Evolutionary conservation across 1,284 basidiomycete species (phyloP).

Genomic region (Leccinum insigne): DNA sequence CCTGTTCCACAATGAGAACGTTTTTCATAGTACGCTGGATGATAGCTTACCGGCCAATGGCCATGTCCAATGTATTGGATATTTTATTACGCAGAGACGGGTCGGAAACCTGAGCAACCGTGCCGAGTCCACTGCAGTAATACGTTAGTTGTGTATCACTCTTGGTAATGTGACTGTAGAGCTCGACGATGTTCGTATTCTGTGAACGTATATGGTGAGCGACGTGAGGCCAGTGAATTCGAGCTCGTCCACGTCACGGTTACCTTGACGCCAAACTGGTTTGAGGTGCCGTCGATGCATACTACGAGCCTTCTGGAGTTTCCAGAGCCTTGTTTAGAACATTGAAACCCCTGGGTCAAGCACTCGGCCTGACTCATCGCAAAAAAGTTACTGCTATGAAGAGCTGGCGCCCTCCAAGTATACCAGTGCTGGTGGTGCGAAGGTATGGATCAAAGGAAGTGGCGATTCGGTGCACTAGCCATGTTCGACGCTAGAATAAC

Average conservation of each 20-base stretch:
- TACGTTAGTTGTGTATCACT: conserved; percentile 33
- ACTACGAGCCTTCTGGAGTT: conserved; percentile 30
- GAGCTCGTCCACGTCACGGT: neutral
- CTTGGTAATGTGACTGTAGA: conserved; percentile 36
- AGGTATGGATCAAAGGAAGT: too few species aligned
- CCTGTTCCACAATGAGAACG: conserved; percentile 15
- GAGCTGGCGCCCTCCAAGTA: too few species aligned
- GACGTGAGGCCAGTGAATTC: neutral
- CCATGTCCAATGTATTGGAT: conserved; percentile 29
- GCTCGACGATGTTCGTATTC: conserved; percentile 40
- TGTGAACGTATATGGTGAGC: conserved; percentile 8
- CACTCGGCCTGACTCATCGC: too few species aligned
- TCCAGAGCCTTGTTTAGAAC: too few species aligned
- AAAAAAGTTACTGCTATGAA: too few species aligned
- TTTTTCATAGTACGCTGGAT: neutral
- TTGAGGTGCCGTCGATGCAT: conserved; percentile 41
- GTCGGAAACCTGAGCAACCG: conserved; percentile 25
- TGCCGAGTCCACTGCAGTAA: conserved; percentile 39
- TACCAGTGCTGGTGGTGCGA: too few species aligned
- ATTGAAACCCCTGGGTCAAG: neutral
- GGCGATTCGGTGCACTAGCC: too few species aligned
- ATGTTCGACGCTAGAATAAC: too few species aligned
- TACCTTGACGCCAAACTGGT: conserved; percentile 36
- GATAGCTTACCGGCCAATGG: conserved; percentile 31
- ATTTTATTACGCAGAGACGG: conserved; percentile 12